Base-by-base conservation (phyloP, 257 asterid species). In the Gynochthodes officinalis region DNA sequence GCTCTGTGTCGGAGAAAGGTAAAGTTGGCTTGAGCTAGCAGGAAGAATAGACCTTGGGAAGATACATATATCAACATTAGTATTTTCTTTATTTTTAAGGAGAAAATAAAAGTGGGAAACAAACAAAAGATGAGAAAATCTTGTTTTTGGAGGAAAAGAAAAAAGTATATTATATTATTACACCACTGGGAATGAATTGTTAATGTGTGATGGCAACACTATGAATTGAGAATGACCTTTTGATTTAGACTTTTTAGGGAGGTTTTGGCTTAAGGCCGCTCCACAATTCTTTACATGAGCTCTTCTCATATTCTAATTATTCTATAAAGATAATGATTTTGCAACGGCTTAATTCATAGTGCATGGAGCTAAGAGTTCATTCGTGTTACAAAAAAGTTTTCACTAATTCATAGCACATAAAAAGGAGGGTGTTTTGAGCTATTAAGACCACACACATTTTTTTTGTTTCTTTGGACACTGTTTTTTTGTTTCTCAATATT, bases 11-110 rank as follows among this genome's bases (percentile, higher is more conserved):
- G 89, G 88, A 81, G 81, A 86, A 86, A 72, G 87, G 87, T 76
- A 83, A 92, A 92, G 92, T 78, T 71, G 86, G 74, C 63, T 76
- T 40, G 39, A 50, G 80, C 86, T 75, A 74, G 88, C 81, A 71
- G 23, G 27, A 39, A 28, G 79, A 70, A 40, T 39, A 27, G 79
- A 52, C 82, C 61, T 87, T 82, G 96, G 89, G 81, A 82, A 75
- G 80, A 86, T 75, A 73, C 27, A n/a, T n/a, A n/a, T n/a, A n/a
- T n/a, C n/a, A n/a, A n/a, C n/a, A 30, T 14, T 49, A 25, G 23
- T 48, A 58, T 25, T 75, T 62, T 46, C 28, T 58, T 25, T 10
- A 35, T 2, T 27, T 14, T 14, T n/a, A 37, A 27, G 15, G 13
- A 28, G 1, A 37, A 42, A 13, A n/a, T 5, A 12, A 52, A 64